Evolutionary conservation across 345 rosid genomes (phyloP), one percentile per base, ranked within the genome.

Genomic region (Eutrema japonicum): DNA sequence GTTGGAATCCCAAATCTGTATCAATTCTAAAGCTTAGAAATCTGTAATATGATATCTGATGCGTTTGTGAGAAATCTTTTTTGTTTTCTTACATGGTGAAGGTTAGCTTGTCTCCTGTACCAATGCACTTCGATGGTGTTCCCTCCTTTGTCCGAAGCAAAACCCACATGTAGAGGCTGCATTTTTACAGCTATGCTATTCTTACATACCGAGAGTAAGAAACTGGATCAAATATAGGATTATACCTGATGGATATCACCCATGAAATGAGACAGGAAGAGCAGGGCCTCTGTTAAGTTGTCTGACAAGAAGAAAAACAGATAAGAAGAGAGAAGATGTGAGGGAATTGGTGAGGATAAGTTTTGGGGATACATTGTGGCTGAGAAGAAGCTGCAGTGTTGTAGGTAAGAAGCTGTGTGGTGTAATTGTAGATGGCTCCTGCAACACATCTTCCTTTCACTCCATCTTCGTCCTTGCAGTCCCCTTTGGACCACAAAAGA

Each of bases 181-280:
- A 78, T 58, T 67, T 53, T 45, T 10, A 30, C 36, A 61, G 65
- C 4, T 47, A 49, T 22, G 22, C 11, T 36, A 43, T 29, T 70
- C 5, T 70, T 61, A 64, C 35, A 55, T 30, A 48, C 2, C 41
- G 10, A 22, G 32, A 1, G 22, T 40, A 22, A 56, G 26, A 48
- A 45, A 69, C 50, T 0, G 11, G 18, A 32, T n/a, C 38, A 3
- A 54, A 37, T n/a, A 3, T 32, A 7, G n/a, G 26, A 35, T 2
- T 29, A 11, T 80, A 88, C 95, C 93, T 91, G 97, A 78, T 94
- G 98, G 65, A 91, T 85, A 73, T 93, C 98, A 45, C 97, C 98
- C 79, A 89, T 67, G 71, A 89, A 88, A 85, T 93, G 98, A 45
- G 95, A 85, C 30, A 91, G 84, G 72, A 91, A 94, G 66, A 91